Conservation (phyloP, 345 rosid genomes). For the Citropsis articulata region DNA sequence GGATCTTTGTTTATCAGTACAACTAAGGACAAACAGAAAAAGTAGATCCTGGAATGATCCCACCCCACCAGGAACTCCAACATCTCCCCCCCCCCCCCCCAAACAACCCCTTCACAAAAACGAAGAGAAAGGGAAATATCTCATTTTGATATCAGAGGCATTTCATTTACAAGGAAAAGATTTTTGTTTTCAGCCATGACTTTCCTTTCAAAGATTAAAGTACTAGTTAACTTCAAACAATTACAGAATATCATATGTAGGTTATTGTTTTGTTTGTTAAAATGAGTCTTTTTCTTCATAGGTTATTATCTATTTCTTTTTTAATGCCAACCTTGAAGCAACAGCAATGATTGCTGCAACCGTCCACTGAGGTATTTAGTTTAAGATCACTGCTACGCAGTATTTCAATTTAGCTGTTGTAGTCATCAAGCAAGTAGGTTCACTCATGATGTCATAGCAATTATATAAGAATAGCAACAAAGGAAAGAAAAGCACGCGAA, state of each 20-base stretch:
- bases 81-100: not conserved
- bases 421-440: not conserved
- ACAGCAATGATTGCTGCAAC: not conserved
- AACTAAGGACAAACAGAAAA: not conserved
- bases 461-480: not conserved
- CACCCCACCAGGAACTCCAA: not conserved
- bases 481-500: constrained; percentile 8
- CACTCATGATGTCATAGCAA: not conserved
- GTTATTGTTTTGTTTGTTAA: not conserved
- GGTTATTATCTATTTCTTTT: not conserved
- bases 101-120: not conserved
- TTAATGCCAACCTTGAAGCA: not conserved
- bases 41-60: not conserved
- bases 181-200: not conserved
- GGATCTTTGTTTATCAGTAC: not conserved
- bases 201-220: not conserved
- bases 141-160: not conserved
- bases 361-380: not conserved
- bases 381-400: not conserved
- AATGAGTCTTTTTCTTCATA: not conserved
- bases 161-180: not conserved
- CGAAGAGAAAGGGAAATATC: not conserved
- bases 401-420: not conserved
- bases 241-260: not conserved
- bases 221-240: not conserved